Conservation (phyloP, 2,329 filamentous ascomycete species). For the Ceratocystis huliohia region DNA sequence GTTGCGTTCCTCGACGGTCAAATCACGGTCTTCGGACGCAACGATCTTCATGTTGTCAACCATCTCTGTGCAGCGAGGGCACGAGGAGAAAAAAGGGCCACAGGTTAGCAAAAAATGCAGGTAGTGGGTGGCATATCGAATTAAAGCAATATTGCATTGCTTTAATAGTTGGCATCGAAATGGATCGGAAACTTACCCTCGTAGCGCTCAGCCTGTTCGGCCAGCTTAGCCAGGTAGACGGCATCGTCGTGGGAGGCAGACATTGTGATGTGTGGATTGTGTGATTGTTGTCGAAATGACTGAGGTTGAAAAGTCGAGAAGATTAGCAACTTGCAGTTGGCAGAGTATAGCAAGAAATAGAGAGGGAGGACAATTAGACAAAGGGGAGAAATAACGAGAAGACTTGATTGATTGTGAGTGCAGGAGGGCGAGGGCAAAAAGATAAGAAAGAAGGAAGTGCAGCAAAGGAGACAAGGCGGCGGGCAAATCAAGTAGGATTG, state of each 20-base stretch:
- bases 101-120: constrained; percentile 11
- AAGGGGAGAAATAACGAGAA: constrained; percentile 12
- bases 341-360: neutral
- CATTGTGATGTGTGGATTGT: constrained; percentile 57
- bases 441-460: constrained; percentile 5
- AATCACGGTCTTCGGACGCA: constrained; percentile 71
- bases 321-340: constrained; percentile 4
- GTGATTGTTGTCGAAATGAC: constrained; percentile 14
- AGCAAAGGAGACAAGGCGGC: constrained; percentile 12
- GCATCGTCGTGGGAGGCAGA: constrained; percentile 63
- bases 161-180: neutral
- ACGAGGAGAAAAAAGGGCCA: neutral
- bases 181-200: constrained; percentile 53
- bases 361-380: neutral
- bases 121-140: constrained; percentile 21
- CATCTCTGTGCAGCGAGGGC: constrained; percentile 57
- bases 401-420: neutral
- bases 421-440: neutral
- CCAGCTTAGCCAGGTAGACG: constrained; percentile 99
- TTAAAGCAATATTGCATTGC: constrained; percentile 10
- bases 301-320: constrained; percentile 14
- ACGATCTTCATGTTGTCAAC: constrained; percentile 99
- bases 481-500: constrained; percentile 5
- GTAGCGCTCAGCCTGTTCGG: constrained; percentile 99
- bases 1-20: constrained; percentile 91